These are phyloP conservation scores for Globisporangium irregulare DNA, from an alignment of 352 stramenopile genomes.

Conservation along the genomic window DNA sequence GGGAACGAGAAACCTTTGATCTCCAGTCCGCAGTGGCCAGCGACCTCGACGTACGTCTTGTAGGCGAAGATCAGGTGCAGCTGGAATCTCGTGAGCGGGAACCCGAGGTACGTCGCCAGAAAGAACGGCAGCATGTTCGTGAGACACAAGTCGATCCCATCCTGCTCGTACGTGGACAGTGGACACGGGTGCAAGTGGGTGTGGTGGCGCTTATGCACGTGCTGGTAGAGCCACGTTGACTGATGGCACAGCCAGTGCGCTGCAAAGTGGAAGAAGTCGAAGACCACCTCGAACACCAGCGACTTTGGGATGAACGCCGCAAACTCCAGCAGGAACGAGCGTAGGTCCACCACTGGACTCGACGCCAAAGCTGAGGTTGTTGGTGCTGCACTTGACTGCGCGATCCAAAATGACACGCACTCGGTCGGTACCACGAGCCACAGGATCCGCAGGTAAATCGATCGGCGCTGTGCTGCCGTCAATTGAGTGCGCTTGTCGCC, in stretches of 20 bases:
- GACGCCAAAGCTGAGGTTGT: neutral
- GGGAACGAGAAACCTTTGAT: conserved; percentile 86
- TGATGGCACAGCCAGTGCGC: conserved; percentile 74
- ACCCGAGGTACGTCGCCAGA: conserved; percentile 38
- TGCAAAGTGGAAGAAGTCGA: conserved; percentile 86
- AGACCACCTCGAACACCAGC: conserved; percentile 78
- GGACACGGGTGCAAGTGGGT: conserved; percentile 70
- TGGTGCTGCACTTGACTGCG: conserved; percentile 15
- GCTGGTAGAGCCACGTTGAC: conserved; percentile 65
- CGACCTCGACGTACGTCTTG: conserved; percentile 89
- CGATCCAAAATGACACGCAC: conserved; percentile 59
- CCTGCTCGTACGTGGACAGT: conserved; percentile 84
- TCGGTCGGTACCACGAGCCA: conserved; percentile 70
- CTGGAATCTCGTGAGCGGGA: conserved; percentile 51
- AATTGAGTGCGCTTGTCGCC: conserved; percentile 51
- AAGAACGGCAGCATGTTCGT: conserved; percentile 79
- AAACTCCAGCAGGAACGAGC: conserved; percentile 40
- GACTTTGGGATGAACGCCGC: conserved; percentile 78
- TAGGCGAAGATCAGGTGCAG: conserved; percentile 82
- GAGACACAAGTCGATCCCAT: conserved; percentile 64
- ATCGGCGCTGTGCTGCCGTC: conserved; percentile 31
- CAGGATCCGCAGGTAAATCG: conserved; percentile 62
- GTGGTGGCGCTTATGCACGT: conserved; percentile 86
- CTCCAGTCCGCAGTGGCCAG: conserved; percentile 77
- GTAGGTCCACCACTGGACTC: neutral